Percentiles rank a stretch among this genome's conserved stretches.
Conservation (phyloP, 257 asterid genomes). For the Solanum boliviense region DNA sequence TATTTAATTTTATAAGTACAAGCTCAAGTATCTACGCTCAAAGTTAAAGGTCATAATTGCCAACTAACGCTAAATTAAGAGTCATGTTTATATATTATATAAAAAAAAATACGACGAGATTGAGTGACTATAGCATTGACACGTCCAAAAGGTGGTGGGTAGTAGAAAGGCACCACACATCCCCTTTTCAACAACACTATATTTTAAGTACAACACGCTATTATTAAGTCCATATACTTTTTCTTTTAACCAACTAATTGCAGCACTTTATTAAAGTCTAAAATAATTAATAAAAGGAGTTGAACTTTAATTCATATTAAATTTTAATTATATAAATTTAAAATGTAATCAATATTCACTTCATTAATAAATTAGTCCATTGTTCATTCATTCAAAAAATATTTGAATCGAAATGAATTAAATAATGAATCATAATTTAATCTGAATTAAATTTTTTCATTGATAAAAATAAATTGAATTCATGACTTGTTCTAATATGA, state of each 20-base stretch:
- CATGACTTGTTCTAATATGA: neutral
- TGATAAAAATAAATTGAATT: neutral
- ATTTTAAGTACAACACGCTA: neutral
- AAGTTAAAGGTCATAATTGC: fast-evolving
- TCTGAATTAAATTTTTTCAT: too few relatives aligned
- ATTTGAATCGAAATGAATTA: neutral
- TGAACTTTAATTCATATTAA: neutral
- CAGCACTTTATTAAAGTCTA: neutral
- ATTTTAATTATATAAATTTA: neutral
- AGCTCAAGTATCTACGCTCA: fast-evolving
- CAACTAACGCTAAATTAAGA: too few relatives aligned
- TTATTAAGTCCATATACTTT: neutral
- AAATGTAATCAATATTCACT: neutral
- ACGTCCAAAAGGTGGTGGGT: neutral
- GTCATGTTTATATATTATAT: too few relatives aligned
- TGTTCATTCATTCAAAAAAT: fast-evolving
- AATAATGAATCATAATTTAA: neutral
- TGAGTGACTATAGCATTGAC: neutral
- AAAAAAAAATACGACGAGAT: fast-evolving
- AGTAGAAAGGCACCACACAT: neutral
- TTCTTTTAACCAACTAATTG: neutral
- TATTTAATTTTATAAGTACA: too few relatives aligned
- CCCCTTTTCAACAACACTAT: neutral
- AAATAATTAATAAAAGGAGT: neutral
- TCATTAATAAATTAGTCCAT: neutral